Evolutionary conservation across 768 basidiomycete species (phyloP), one percentile per base, ranked within the genome.

Genomic region (Pisolithus marmoratus): DNA sequence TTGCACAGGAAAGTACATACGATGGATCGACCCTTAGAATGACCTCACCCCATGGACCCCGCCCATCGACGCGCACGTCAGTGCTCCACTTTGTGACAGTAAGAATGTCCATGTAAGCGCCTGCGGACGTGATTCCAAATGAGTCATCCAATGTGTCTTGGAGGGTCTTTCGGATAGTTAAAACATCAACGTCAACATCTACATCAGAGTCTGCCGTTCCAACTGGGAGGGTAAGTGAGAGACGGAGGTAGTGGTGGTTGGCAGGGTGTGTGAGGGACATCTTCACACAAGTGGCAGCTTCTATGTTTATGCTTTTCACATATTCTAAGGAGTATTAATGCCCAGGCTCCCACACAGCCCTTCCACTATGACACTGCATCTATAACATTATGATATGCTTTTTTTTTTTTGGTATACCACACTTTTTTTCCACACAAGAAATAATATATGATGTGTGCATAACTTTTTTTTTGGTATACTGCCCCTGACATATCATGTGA

Each of bases 41-140:
- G 22, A 61, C 34, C 41, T 66, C 58, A 36, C 46, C 46, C 46
- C 46, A 47, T 20, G 17, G 2, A 26, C 8, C 24, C 27, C 43
- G 26, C 23, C 26, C 24, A 3, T 8, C 43, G 22, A 23, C 43
- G 17, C 22, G 8, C 6, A 24, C 43, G 27, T n/a, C 43, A 17
- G 63, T 54, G 1, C 58, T 66, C 5, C 37, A 41, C 45, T 60
- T 66, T 47, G 56, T 44, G 8, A 83, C 58, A 74, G 79, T 82
- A 17, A 88, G 66, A 9, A 87, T 63, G 58, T 87, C 85, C 29
- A 87, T 52, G 53, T 82, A 77, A 2, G 72, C 73, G 44, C 73
- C 70, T 1, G 83, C 74, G 8, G 68, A 68, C 4, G 79, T 77
- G 38, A 75, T 53, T 3, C 85, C 85, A 56, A 84, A 84, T 8